Evolutionary conservation across 2,329 filamentous ascomycete species (phyloP).

Genomic region (Penicillium sp.): DNA sequence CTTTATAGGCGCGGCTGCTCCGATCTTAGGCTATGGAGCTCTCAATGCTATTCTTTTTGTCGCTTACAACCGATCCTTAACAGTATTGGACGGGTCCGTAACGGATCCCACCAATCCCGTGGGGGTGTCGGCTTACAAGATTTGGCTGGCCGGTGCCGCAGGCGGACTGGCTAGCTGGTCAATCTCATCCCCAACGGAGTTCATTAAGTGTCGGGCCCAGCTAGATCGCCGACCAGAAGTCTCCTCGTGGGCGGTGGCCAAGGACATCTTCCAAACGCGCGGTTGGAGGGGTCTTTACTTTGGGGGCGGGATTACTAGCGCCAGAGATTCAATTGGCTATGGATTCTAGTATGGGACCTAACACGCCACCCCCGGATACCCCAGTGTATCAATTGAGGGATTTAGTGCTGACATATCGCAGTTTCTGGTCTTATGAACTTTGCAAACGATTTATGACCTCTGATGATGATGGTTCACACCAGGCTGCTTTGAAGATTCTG

Average conservation of each 20-base stretch:
- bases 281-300: slow-evolving; percentile 71
- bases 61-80: slow-evolving; percentile 81
- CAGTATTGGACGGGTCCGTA: slow-evolving; percentile 51
- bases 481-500: slow-evolving; percentile 62
- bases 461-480: slow-evolving; percentile 46
- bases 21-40: slow-evolving; percentile 83
- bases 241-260: slow-evolving; percentile 64
- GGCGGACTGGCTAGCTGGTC: slow-evolving; percentile 83
- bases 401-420: slow-evolving; percentile 25
- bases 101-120: slow-evolving; percentile 45
- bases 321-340: slow-evolving; percentile 88
- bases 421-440: slow-evolving; percentile 87
- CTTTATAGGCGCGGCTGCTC: slow-evolving; percentile 70
- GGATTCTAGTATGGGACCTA: slow-evolving; percentile 72
- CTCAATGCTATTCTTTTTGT: slow-evolving; percentile 88
- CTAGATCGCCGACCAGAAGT: slow-evolving; percentile 49
- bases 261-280: slow-evolving; percentile 58
- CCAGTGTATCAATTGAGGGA: slow-evolving; percentile 9
- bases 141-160: slow-evolving; percentile 75
- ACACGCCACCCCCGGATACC: slow-evolving; percentile 10
- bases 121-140: slow-evolving; percentile 58
- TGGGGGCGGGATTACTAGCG: slow-evolving; percentile 75
- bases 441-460: slow-evolving; percentile 59
- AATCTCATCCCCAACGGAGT: slow-evolving; percentile 82
- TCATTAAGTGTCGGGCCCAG: slow-evolving; percentile 87